These are phyloP conservation scores for Deinandra increscens DNA, from an alignment of 129 eudicot species.

Conservation along the genomic window DNA sequence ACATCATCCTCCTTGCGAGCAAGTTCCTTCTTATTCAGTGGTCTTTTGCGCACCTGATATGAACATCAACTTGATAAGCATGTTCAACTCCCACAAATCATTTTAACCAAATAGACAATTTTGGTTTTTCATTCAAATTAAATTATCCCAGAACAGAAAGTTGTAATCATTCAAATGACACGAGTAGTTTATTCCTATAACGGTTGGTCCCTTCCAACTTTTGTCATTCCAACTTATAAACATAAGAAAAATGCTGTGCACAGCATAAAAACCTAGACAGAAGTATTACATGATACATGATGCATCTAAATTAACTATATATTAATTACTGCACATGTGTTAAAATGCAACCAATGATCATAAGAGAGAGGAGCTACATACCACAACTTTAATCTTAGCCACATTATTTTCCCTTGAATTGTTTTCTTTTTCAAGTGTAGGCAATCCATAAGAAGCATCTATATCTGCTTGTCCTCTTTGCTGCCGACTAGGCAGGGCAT, in stretches of 20 bases:
- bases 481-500: conserved; percentile 38
- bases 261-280: neutral
- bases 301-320: conserved; percentile 6
- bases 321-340: neutral
- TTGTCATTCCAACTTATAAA: neutral
- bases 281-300: neutral
- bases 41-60: conserved; percentile 91
- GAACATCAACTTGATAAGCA: conserved; percentile 11
- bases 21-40: conserved; percentile 90
- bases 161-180: conserved; percentile 14
- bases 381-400: conserved; percentile 96
- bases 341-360: conserved; percentile 4
- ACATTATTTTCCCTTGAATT: conserved; percentile 76
- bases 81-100: neutral
- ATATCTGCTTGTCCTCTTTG: conserved; percentile 59
- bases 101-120: conserved; percentile 8
- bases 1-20: conserved; percentile 95
- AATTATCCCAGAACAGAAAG: conserved; percentile 2
- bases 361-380: conserved; percentile 33
- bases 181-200: conserved; percentile 9
- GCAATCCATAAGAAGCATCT: conserved; percentile 47
- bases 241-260: conserved; percentile 8
- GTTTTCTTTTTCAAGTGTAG: conserved; percentile 56
- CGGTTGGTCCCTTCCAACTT: conserved; percentile 8
- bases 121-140: conserved; percentile 3